Conservation (phyloP, 2,329 filamentous ascomycete species). For the Truncatella angustata region DNA sequence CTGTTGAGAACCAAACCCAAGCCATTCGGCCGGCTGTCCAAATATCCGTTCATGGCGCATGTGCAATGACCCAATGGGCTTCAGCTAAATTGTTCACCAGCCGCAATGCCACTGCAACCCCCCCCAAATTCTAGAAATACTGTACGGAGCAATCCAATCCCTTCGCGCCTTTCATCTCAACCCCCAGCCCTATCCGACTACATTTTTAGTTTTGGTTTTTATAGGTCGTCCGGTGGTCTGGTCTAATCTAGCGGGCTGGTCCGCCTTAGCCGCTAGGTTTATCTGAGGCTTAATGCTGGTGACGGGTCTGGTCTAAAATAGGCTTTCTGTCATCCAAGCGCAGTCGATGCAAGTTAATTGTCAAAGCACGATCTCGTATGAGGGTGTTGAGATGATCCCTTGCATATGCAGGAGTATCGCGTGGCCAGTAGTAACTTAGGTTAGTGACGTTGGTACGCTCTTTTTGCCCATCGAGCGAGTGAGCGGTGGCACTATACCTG, state of each 20-base stretch:
- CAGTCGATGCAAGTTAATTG: neutral
- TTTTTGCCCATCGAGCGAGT: no score
- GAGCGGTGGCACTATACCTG: no score
- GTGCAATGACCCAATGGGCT: neutral
- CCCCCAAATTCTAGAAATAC: neutral
- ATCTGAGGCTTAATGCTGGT: neutral
- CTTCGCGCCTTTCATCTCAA: neutral
- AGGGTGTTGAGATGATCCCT: neutral
- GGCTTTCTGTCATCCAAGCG: neutral
- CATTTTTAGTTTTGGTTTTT: no score
- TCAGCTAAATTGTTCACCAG: no score
- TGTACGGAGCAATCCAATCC: neutral
- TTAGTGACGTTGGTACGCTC: no score
- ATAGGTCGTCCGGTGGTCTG: neutral
- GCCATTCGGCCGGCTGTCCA: neutral
- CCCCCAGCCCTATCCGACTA: neutral
- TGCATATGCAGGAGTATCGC: conserved; percentile 1
- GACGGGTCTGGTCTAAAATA: neutral
- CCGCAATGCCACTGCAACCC: no score
- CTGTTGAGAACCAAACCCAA: neutral
- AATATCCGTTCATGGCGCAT: conserved; percentile 1
- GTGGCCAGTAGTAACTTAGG: neutral
- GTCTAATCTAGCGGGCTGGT: neutral
- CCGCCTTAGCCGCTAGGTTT: neutral
- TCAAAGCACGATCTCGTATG: neutral